Evolutionary conservation across 2,329 filamentous ascomycete genomes (phyloP).

Genomic region (Aspergillus ruber): DNA sequence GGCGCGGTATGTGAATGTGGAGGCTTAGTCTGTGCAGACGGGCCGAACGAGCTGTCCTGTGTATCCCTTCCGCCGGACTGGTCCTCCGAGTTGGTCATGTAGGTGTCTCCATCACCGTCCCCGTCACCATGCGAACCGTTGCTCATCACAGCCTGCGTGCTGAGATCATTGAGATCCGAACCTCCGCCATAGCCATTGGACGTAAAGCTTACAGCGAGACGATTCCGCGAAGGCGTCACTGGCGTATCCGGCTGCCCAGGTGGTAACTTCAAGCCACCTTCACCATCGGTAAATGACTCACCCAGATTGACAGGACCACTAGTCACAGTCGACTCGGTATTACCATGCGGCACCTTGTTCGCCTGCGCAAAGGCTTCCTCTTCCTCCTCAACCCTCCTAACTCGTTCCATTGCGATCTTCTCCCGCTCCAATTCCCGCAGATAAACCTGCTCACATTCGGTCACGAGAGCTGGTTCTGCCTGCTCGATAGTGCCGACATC

Average conservation of each 20-base stretch:
- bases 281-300: slow-evolving; percentile 54
- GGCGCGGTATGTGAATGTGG: slow-evolving; percentile 42
- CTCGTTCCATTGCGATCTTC: slow-evolving; percentile 55
- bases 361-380: slow-evolving; percentile 41
- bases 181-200: slow-evolving; percentile 52
- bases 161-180: slow-evolving; percentile 32
- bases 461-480: slow-evolving; percentile 54
- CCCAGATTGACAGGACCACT: slow-evolving; percentile 56
- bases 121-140: slow-evolving; percentile 46
- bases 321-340: slow-evolving; percentile 46
- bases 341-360: slow-evolving; percentile 46
- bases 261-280: not conserved
- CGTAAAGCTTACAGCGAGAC: slow-evolving; percentile 38
- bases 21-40: slow-evolving; percentile 44
- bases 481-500: slow-evolving; percentile 74
- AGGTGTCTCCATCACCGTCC: slow-evolving; percentile 50
- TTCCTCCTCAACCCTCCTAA: slow-evolving; percentile 33
- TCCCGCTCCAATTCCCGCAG: slow-evolving; percentile 64
- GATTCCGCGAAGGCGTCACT: slow-evolving; percentile 51
- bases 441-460: slow-evolving; percentile 77
- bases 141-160: slow-evolving; percentile 44
- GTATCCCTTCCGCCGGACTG: slow-evolving; percentile 38
- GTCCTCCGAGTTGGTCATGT: slow-evolving; percentile 53
- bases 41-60: slow-evolving; percentile 44
- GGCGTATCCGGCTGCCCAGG: slow-evolving; percentile 45